Conservation (phyloP, 2,329 filamentous ascomycete species). For the Ophiostoma ips region DNA sequence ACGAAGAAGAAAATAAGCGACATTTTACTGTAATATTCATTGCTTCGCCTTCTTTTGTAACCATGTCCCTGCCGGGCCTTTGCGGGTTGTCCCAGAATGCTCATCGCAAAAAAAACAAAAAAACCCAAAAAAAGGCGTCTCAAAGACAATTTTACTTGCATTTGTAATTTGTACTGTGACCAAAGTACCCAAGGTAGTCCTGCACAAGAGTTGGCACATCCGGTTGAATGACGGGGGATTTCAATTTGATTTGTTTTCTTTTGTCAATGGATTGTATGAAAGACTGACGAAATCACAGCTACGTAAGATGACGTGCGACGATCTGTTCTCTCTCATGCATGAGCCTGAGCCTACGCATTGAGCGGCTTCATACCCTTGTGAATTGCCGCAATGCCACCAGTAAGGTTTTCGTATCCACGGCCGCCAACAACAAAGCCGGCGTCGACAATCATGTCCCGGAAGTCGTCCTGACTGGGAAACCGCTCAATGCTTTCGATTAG, state of each 20-base stretch:
- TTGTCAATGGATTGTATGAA: too few species aligned
- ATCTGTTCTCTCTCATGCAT: too few species aligned
- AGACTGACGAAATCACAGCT: too few species aligned
- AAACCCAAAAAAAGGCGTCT: too few species aligned
- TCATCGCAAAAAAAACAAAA: too few species aligned
- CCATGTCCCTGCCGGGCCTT: background rate
- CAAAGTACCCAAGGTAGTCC: too few species aligned
- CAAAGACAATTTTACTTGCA: too few species aligned
- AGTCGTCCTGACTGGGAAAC: constrained; percentile 78
- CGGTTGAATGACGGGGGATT: too few species aligned
- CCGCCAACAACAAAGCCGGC: constrained; percentile 80
- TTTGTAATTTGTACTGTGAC: too few species aligned
- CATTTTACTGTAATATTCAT: background rate
- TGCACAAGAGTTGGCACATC: too few species aligned
- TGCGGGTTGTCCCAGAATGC: background rate
- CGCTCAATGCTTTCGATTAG: constrained; percentile 93
- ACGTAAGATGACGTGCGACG: too few species aligned
- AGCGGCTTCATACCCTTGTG: constrained; percentile 88
- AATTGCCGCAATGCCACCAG: constrained; percentile 83
- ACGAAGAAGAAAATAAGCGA: background rate
- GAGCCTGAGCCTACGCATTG: constrained; percentile 5
- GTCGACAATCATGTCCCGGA: constrained; percentile 65
- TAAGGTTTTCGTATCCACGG: constrained; percentile 77
- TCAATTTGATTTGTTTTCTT: too few species aligned
- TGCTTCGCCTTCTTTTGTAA: background rate